Conservation (phyloP, 305 asterid genomes). For the Withania somnifera region DNA sequence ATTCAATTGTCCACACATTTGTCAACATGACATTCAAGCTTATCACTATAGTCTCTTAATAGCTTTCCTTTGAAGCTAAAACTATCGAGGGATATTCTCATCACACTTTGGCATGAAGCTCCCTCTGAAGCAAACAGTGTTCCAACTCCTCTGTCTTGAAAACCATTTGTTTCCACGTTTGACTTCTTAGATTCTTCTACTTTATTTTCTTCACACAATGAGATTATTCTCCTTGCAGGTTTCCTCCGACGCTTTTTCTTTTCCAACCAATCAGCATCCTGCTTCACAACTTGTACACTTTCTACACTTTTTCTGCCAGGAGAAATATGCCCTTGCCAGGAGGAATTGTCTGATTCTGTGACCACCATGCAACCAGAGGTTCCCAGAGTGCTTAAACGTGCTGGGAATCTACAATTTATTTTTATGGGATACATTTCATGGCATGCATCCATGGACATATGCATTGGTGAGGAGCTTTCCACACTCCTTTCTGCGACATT, state of each 20-base stretch:
- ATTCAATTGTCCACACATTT: no score
- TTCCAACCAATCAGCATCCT: conserved; percentile 32
- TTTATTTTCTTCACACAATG: conserved; percentile 53
- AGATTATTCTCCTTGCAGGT: conserved; percentile 50
- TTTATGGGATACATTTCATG: conserved; percentile 19
- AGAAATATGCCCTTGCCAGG: conserved; percentile 13
- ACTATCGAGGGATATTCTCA: conserved; percentile 2
- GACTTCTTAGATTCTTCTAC: conserved; percentile 19
- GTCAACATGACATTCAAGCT: no score
- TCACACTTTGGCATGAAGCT: conserved; percentile 9
- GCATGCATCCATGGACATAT: conserved; percentile 16
- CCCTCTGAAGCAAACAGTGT: not conserved
- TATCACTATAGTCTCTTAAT: no score
- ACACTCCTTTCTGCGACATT: conserved; percentile 25
- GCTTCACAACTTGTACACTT: conserved; percentile 16
- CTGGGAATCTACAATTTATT: conserved; percentile 30
- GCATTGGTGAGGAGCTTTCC: conserved; percentile 11
- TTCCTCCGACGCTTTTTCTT: conserved; percentile 36
- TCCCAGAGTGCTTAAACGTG: conserved; percentile 22
- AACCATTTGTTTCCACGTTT: conserved; percentile 24
- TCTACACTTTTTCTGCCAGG: conserved; percentile 21
- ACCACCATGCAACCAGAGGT: conserved; percentile 9
- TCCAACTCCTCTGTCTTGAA: conserved; percentile 13
- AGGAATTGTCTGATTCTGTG: conserved; percentile 20
- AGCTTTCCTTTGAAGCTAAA: no score